These are phyloP conservation scores for Manihot esculenta DNA, from an alignment of 441 rosid genomes.

Conservation along the genomic window DNA sequence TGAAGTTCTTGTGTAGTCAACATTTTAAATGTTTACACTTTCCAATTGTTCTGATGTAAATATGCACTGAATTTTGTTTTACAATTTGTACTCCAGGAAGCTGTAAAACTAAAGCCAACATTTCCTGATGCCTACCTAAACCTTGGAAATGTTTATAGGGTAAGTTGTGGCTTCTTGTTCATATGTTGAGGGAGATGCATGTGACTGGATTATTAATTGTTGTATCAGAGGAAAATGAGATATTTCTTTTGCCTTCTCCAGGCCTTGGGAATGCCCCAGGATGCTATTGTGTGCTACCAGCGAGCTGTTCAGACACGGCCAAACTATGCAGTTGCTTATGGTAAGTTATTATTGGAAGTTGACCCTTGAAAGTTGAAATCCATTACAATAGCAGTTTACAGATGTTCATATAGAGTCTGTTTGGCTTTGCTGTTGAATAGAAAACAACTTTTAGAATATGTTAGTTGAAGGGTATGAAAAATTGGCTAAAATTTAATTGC, in stretches of 20 bases:
- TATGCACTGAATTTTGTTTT: constrained; percentile 1
- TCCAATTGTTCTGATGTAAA: neutral
- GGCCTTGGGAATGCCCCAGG: constrained; percentile 94
- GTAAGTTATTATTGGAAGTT: constrained; percentile 41
- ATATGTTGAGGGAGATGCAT: constrained; percentile 35
- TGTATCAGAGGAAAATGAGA: constrained; percentile 31
- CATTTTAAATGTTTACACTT: neutral
- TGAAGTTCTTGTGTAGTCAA: neutral
- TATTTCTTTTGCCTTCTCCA: constrained; percentile 46
- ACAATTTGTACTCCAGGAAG: constrained; percentile 59
- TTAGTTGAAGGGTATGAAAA: no score
- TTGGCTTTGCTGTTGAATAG: no score
- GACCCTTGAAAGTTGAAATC: neutral
- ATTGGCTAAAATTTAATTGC: no score
- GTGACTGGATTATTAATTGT: constrained; percentile 29
- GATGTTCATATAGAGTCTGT: neutral
- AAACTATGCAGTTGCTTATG: constrained; percentile 79
- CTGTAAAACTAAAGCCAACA: constrained; percentile 84
- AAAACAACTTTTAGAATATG: no score
- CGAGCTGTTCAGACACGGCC: constrained; percentile 88
- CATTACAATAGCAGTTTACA: neutral
- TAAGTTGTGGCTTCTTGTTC: constrained; percentile 35
- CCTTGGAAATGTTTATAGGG: constrained; percentile 99
- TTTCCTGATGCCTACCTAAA: constrained; percentile 97
- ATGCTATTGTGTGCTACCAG: constrained; percentile 90